A percentile compares a stretch with the other conserved stretches of the same genome.
Evolutionary conservation across 495 filamentous ascomycete species (phyloP).

Genomic region (Penicillium lividum): DNA sequence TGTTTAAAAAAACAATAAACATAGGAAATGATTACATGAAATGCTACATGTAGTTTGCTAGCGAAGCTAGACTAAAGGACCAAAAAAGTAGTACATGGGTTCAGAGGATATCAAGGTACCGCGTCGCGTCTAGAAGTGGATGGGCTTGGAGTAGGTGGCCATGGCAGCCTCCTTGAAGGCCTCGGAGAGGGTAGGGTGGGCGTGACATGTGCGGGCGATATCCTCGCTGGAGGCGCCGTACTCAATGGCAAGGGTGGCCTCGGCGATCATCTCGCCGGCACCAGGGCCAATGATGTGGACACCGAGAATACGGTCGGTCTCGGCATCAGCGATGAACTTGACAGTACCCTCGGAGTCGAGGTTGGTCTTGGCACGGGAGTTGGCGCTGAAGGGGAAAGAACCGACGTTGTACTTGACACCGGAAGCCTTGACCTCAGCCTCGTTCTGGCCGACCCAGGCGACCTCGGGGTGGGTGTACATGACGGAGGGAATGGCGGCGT

Average conservation of each 20-base stretch:
- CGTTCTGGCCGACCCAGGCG: slow-evolving; percentile 97
- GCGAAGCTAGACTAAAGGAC: slow-evolving; percentile 41
- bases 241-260: slow-evolving; percentile 92
- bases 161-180: slow-evolving; percentile 99
- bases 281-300: slow-evolving; percentile 95
- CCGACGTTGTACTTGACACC: slow-evolving; percentile 89
- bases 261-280: slow-evolving; percentile 99
- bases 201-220: slow-evolving; percentile 92
- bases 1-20: slow-evolving; percentile 15
- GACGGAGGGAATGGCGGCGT: slow-evolving; percentile 93
- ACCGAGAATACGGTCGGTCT: slow-evolving; percentile 93
- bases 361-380: slow-evolving; percentile 98
- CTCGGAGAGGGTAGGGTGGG: slow-evolving; percentile 94
- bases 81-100: slow-evolving; percentile 40
- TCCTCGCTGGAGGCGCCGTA: slow-evolving; percentile 96
- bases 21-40: slow-evolving; percentile 44
- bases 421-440: slow-evolving; percentile 89
- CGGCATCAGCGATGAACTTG: slow-evolving; percentile 94
- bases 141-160: slow-evolving; percentile 94
- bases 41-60: slow-evolving; percentile 50
- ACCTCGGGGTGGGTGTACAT: slow-evolving; percentile 99
- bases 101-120: slow-evolving; percentile 28
- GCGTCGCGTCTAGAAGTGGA: slow-evolving; percentile 74
- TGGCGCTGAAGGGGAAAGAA: slow-evolving; percentile 95
- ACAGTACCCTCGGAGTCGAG: slow-evolving; percentile 94